Evolutionary conservation across 2,329 filamentous ascomycete species (phyloP).

Genomic region (Reticulascus tulasneorum): DNA sequence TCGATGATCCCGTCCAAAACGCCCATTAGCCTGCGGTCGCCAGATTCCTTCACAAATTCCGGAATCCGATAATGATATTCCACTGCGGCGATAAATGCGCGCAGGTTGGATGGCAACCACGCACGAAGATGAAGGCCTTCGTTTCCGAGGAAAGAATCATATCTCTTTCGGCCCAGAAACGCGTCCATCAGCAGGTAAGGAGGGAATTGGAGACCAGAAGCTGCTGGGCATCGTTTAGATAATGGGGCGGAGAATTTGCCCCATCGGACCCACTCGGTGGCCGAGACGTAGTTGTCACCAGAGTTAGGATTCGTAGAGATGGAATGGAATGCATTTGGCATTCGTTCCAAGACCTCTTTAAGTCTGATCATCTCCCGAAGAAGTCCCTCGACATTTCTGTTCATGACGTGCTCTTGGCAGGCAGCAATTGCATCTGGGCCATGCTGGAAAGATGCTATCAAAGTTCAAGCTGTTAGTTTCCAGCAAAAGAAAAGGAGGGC

Average conservation of each 20-base stretch:
- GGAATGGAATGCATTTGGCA: slow-evolving; percentile 51
- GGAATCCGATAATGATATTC: slow-evolving; percentile 52
- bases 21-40: slow-evolving; percentile 46
- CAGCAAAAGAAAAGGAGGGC: neutral
- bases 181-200: slow-evolving; percentile 53
- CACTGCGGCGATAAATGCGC: slow-evolving; percentile 51
- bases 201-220: slow-evolving; percentile 48
- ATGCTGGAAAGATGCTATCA: slow-evolving; percentile 43
- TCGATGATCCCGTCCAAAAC: slow-evolving; percentile 52
- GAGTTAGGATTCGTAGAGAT: slow-evolving; percentile 50
- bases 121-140: slow-evolving; percentile 50
- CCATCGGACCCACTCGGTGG: slow-evolving; percentile 46
- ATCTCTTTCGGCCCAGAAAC: slow-evolving; percentile 47
- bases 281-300: slow-evolving; percentile 46
- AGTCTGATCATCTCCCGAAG: slow-evolving; percentile 46
- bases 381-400: slow-evolving; percentile 44
- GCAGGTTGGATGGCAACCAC: slow-evolving; percentile 50
- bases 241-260: slow-evolving; percentile 47
- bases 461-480: neutral
- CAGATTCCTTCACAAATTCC: slow-evolving; percentile 47
- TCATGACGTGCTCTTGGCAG: slow-evolving; percentile 53
- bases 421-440: slow-evolving; percentile 47
- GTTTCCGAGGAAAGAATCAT: slow-evolving; percentile 46
- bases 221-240: slow-evolving; percentile 45
- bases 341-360: slow-evolving; percentile 49